Base-by-base conservation (phyloP, 495 filamentous ascomycete species). In the Penicillium odoratum region DNA sequence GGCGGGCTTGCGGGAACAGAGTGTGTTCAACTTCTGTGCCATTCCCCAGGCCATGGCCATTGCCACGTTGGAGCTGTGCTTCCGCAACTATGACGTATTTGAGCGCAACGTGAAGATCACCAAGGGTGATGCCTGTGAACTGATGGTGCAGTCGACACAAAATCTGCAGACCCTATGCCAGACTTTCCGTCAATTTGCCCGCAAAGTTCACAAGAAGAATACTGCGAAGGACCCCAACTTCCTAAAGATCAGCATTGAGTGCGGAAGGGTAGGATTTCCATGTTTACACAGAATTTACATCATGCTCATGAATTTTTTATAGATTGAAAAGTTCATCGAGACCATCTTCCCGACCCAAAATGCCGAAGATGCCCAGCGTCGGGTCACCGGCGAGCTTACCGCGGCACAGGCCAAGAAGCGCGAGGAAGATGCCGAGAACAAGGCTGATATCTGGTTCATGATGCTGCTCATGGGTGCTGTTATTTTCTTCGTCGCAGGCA, bases 21-120 rank as follows among this genome's bases (percentile, higher is more conserved):
- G 90, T 70, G 92, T 97, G n/a, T 98, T 98, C 88, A 98, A 98
- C 79, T 98, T 98, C 70, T 91, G 91, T 44, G 93, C 95, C 44
- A 98, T 98, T 63, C 94, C 94, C n/a, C 94, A 98, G 74, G 78
- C 87, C 58, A 98, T 98, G 94, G 94, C 95, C 29, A 97, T 98
- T 72, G 93, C 94, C 3, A 98, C 93, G 1, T 71, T 97, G 42
- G 78, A 96, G 55, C 79, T 94, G 31, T 89, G 94, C 65, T 98
- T 97, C 83, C 87, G 90, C 65, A 98, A 98, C 69, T 90, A 90
- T 34, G 81, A 82, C 55, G 86, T 98, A 53, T 97, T 96, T 74
- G 74, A 93, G 65, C 85, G 81, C 51, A 92, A 97, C 62, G 78
- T 98, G 77, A 98, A 98, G 77, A 97, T 98, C 69, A 93, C 90